phyloP scores from a whole-genome alignment of 2,329 filamentous ascomycete species.

The Fusarium praegraminearum region DNA sequence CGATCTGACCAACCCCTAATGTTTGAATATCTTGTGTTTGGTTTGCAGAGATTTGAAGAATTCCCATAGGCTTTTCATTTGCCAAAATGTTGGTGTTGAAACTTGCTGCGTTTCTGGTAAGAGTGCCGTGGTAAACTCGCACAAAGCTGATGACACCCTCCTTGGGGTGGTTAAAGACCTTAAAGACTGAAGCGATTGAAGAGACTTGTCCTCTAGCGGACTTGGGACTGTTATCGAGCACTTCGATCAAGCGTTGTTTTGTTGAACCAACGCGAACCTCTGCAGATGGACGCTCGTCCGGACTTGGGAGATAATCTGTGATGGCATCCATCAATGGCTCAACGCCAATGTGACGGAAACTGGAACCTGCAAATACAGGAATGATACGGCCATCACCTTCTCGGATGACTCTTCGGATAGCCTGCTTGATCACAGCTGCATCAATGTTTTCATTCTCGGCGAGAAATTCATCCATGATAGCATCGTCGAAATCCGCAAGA shows the following conservation, averaged over 20 bases:
- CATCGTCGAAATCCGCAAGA: constrained; percentile 89
- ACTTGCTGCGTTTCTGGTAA: constrained; percentile 78
- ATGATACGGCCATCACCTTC: constrained; percentile 78
- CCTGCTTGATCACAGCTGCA: constrained; percentile 73
- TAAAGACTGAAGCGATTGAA: constrained; percentile 81
- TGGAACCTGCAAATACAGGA: constrained; percentile 91
- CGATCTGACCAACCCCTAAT: constrained; percentile 89
- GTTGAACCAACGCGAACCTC: constrained; percentile 78
- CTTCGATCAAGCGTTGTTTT: constrained; percentile 50
- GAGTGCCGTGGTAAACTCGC: constrained; percentile 86
- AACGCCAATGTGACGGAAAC: constrained; percentile 93
- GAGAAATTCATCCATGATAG: constrained; percentile 85
- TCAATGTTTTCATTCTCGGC: constrained; percentile 81
- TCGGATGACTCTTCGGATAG: constrained; percentile 78
- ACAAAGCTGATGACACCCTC: constrained; percentile 92
- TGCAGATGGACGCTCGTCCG: constrained; percentile 81
- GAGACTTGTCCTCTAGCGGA: constrained; percentile 53
- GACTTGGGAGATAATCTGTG: constrained; percentile 86
- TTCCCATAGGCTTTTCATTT: constrained; percentile 82
- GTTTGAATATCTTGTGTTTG: constrained; percentile 86
- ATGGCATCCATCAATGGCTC: constrained; percentile 91
- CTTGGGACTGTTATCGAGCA: constrained; percentile 57
- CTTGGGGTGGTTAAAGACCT: constrained; percentile 89
- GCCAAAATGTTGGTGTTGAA: constrained; percentile 88
- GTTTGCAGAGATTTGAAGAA: constrained; percentile 90